These are phyloP conservation scores for Teratosphaeria zuluensis DNA, from an alignment of 2,329 filamentous ascomycete species.

Conservation along the genomic window DNA sequence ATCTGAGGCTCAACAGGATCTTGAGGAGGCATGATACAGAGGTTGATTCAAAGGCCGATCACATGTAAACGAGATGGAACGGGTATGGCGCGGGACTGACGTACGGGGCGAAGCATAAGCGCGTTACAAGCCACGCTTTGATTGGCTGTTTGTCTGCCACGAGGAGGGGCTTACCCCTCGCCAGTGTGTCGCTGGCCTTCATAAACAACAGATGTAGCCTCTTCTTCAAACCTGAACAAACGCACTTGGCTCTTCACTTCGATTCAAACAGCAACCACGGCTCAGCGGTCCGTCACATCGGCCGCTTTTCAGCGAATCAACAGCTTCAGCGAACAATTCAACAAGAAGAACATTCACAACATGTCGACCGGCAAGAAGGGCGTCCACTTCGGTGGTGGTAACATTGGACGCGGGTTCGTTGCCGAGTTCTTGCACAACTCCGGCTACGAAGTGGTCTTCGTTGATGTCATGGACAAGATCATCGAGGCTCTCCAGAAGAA, in stretches of 20 bases:
- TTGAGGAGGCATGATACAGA: neutral
- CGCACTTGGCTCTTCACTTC: neutral
- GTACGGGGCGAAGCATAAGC: neutral
- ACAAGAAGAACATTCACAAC: constrained; percentile 1
- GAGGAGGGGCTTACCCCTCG: neutral
- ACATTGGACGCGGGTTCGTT: constrained; percentile 59
- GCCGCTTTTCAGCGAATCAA: neutral
- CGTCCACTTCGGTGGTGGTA: constrained; percentile 45
- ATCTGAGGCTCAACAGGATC: too few relatives aligned
- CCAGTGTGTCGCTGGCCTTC: neutral
- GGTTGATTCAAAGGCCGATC: neutral
- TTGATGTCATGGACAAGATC: constrained; percentile 79
- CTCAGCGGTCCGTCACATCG: neutral
- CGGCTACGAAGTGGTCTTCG: constrained; percentile 90
- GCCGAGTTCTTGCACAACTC: constrained; percentile 90
- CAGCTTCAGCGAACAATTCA: neutral
- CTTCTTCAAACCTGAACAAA: neutral
- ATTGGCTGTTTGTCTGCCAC: neutral
- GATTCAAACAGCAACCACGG: too few relatives aligned
- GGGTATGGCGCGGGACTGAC: neutral
- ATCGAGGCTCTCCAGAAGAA: constrained; percentile 70
- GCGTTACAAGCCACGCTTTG: neutral
- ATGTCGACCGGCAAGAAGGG: constrained; percentile 36
- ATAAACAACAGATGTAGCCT: neutral
- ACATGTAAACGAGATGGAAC: neutral